Conservation (phyloP, 768 basidiomycete genomes). For the Boletales sp. region DNA sequence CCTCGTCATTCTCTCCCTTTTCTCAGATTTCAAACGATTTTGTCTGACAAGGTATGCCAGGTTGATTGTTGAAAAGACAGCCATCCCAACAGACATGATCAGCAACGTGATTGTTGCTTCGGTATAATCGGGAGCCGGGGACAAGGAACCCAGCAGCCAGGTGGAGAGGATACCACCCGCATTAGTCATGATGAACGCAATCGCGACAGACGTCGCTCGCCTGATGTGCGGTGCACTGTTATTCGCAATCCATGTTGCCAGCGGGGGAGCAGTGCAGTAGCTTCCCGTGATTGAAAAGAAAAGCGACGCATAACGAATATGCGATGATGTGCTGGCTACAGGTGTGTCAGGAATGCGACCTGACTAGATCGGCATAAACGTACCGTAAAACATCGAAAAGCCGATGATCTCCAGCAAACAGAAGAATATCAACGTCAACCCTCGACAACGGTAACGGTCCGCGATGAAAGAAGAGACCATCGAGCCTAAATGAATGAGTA, state of each 20-base stretch:
- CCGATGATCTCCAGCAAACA: constrained; percentile 39
- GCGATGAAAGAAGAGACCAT: constrained; percentile 45
- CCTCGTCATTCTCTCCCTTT: constrained; percentile 29
- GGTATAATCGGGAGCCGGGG: constrained; percentile 46
- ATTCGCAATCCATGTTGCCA: constrained; percentile 61
- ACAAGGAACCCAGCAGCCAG: constrained; percentile 54
- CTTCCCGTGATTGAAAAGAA: constrained; percentile 53
- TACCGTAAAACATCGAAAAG: constrained; percentile 1
- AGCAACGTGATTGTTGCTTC: constrained; percentile 40
- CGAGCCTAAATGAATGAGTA: constrained; percentile 25
- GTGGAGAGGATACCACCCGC: constrained; percentile 59
- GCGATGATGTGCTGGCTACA: constrained; percentile 27
- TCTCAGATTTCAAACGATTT: constrained; percentile 43
- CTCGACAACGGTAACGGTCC: constrained; percentile 51
- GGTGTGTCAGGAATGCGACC: background rate
- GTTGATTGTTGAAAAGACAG: constrained; percentile 37
- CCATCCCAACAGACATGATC: constrained; percentile 38
- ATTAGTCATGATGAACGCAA: constrained; percentile 54
- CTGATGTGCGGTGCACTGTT: constrained; percentile 55
- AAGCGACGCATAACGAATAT: constrained; percentile 51
- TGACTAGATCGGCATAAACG: background rate
- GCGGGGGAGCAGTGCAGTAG: constrained; percentile 48
- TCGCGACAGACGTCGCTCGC: constrained; percentile 56
- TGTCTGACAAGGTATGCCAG: constrained; percentile 38
- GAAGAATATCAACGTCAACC: constrained; percentile 42